phyloP scores from a whole-genome alignment of 176 grass and related monocot genomes.

The Microstegium vimineum region DNA sequence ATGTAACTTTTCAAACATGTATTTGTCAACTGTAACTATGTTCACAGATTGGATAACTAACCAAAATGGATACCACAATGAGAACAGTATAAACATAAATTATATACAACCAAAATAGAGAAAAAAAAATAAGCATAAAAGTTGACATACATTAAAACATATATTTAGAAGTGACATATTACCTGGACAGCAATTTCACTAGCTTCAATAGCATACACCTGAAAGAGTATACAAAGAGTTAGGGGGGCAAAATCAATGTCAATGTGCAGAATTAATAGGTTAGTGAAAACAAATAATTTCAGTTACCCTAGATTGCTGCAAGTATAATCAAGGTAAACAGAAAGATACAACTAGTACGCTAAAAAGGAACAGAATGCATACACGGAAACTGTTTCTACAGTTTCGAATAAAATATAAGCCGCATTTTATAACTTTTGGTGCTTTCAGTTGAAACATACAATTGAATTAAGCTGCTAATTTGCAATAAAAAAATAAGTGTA shows the following conservation, averaged over 20 bases:
- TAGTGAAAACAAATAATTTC: not conserved
- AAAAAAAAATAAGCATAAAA: conserved; percentile 3
- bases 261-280: conserved; percentile 4
- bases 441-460: not conserved
- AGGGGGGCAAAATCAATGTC: not conserved
- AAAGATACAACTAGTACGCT: not conserved
- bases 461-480: not conserved
- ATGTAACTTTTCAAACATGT: not conserved
- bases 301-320: not conserved
- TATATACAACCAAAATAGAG: not conserved
- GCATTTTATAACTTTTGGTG: not conserved
- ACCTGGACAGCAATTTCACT: conserved; percentile 88
- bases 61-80: not conserved
- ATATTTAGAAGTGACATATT: conserved; percentile 18
- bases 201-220: conserved; percentile 90
- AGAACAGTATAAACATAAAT: not conserved
- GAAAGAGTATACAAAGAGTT: conserved; percentile 11
- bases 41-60: not conserved
- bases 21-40: not conserved
- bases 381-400: not conserved
- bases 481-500: not conserved
- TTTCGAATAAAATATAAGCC: not conserved
- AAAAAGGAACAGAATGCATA: not conserved
- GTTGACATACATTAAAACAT: not conserved
- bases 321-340: not conserved